phyloP scores from a whole-genome alignment of 192 early-diverging fungal genomes.

The Haplosporangium gracile region DNA sequence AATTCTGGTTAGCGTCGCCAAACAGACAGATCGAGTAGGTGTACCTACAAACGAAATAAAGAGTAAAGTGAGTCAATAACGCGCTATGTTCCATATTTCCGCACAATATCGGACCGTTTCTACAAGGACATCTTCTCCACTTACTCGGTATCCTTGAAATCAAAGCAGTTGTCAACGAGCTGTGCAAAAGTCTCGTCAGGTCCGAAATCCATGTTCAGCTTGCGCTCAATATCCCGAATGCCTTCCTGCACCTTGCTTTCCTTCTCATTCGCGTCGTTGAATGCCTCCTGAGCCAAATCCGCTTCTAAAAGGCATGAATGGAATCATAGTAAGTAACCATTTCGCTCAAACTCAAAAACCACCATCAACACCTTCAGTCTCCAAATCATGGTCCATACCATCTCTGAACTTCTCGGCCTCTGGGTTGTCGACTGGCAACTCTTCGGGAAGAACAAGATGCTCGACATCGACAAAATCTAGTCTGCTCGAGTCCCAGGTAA shows the following conservation, averaged over 20 bases:
- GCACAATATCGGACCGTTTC: too few relatives aligned
- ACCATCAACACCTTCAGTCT: slow-evolving; percentile 30
- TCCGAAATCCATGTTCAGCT: slow-evolving; percentile 81
- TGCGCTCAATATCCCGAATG: slow-evolving; percentile 62
- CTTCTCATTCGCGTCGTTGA: slow-evolving; percentile 34
- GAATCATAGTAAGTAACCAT: background rate
- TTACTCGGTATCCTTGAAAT: slow-evolving; percentile 78
- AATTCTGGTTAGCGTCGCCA: slow-evolving; percentile 81
- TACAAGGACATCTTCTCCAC: background rate
- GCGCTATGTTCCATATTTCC: too few relatives aligned
- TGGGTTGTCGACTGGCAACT: slow-evolving; percentile 28
- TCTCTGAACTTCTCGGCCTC: slow-evolving; percentile 44
- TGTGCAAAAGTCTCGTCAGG: slow-evolving; percentile 75
- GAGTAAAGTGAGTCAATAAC: background rate
- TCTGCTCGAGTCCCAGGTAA: slow-evolving; percentile 12
- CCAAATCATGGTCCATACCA: slow-evolving; percentile 27
- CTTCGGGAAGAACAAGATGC: slow-evolving; percentile 15
- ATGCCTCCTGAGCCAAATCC: slow-evolving; percentile 31
- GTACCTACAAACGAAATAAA: slow-evolving; percentile 75
- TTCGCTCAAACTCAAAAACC: background rate
- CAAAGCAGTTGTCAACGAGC: slow-evolving; percentile 77
- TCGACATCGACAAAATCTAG: slow-evolving; percentile 41
- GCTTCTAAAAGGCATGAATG: slow-evolving; percentile 34
- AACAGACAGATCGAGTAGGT: slow-evolving; percentile 80
- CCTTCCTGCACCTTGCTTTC: slow-evolving; percentile 40